Base-by-base conservation (phyloP, 2,329 filamentous ascomycete species). In the Aspergillus aculeatus region DNA sequence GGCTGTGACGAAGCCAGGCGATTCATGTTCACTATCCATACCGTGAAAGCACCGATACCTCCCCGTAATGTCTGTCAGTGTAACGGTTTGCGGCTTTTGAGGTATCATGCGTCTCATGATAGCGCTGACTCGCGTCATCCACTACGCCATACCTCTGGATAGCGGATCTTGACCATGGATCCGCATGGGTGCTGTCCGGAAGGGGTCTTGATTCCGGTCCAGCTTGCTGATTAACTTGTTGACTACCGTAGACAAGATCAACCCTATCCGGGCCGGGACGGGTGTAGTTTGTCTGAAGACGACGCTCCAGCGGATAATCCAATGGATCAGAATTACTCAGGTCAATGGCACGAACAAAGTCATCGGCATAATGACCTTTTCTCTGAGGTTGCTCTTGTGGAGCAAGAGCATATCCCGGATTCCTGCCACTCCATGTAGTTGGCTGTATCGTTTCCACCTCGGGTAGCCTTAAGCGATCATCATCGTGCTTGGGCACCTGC, bases 321-420 rank as follows among this genome's bases (percentile, higher is more conserved):
- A 63, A 51, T 31, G 64, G 63, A 44, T 61, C 56, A 48, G 64
- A 59, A 23, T 71, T 71, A 44, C 66, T 67, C 29, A 68, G 59
- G 54, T 71, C 70, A 66, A 76, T 62, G 38, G 69, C 68, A 57
- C 73, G 73, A 57, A 76, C 69, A 62, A 77, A 76, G 58, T 70
- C 74, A 61, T 75, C 71, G 12, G 74, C 73, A 64, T 77, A 75
- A 35, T 72, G 64, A 31, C 66, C 68, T 48, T 68, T 70, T 49
- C 65, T 68, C 24, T 63, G 60, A 35, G 62, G 59, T 24, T 60
- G 26, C 50, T 64, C 65, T 56, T 69, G 62, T 35, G 61, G 50
- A 35, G 66, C 54, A 55, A 58, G 14, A 26, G 61, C 62, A 41
- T 58, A 62, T n/a, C 60, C 60, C 61, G 66, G 57, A 63, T 61